Percentiles rank a stretch among this genome's conserved stretches.
Evolutionary conservation across 2,329 filamentous ascomycete genomes (phyloP).

Genomic region (Teratosphaeria nubilosa): DNA sequence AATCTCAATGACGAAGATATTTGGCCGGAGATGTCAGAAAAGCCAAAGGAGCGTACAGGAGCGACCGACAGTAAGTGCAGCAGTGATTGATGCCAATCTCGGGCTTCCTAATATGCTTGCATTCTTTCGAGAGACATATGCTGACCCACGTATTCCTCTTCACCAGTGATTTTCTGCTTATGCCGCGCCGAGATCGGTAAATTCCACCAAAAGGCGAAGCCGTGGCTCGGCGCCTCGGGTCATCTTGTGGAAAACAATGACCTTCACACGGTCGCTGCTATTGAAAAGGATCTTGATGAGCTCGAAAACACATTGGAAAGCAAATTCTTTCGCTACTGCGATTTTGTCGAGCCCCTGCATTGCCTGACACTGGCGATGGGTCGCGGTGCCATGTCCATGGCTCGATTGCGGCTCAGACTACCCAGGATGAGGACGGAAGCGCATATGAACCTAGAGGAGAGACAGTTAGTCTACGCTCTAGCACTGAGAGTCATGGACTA

Average conservation of each 20-base stretch:
- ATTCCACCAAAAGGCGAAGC: constrained; percentile 24
- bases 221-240: constrained; percentile 11
- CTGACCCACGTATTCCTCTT: neutral
- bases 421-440: constrained; percentile 25
- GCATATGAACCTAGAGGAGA: constrained; percentile 20
- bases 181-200: constrained; percentile 34
- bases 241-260: constrained; percentile 12
- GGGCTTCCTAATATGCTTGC: neutral
- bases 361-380: constrained; percentile 36
- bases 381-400: constrained; percentile 33
- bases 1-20: constrained; percentile 29
- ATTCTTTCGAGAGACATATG: neutral
- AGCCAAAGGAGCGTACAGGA: constrained; percentile 40
- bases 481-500: constrained; percentile 33
- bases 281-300: constrained; percentile 25
- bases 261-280: constrained; percentile 5
- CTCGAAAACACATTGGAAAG: constrained; percentile 34
- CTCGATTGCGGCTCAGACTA: constrained; percentile 38
- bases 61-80: constrained; percentile 39
- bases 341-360: constrained; percentile 33
- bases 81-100: neutral
- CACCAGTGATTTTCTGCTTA: constrained; percentile 32
- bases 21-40: constrained; percentile 34
- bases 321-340: constrained; percentile 36
- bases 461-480: constrained; percentile 30